Evolutionary conservation across 768 basidiomycete species (phyloP).

Genomic region (Cyclocybe aegerita): DNA sequence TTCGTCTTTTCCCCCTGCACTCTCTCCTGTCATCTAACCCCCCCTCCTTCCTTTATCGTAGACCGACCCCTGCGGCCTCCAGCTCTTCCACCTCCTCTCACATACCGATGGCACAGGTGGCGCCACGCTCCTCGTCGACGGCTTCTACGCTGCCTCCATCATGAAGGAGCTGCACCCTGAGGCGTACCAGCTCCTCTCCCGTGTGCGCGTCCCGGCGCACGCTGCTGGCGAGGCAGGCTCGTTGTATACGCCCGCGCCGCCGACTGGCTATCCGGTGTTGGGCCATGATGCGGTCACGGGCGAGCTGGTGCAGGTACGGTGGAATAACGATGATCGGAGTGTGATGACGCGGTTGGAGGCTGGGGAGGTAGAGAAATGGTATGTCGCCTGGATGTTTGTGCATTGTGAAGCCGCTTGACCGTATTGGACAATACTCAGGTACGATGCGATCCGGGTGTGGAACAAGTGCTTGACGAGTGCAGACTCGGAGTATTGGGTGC

Average conservation of each 20-base stretch:
- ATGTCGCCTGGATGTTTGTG: conserved; percentile 2
- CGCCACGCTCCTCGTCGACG: conserved; percentile 90
- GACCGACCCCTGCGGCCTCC: conserved; percentile 95
- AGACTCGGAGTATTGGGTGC: conserved; percentile 91
- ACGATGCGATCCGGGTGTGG: conserved; percentile 81
- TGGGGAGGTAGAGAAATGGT: conserved; percentile 75
- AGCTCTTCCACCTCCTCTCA: conserved; percentile 91
- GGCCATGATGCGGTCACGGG: conserved; percentile 59
- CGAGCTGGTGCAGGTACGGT: conserved; percentile 75
- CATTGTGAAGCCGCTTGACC: too few species aligned
- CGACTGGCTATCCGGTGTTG: conserved; percentile 68
- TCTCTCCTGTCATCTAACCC: background rate
- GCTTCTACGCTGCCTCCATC: conserved; percentile 86
- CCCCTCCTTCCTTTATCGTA: conserved; percentile 24
- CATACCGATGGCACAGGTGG: conserved; percentile 83
- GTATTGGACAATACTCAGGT: conserved; percentile 43
- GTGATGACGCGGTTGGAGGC: conserved; percentile 64
- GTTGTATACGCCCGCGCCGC: conserved; percentile 58
- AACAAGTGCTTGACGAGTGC: conserved; percentile 69
- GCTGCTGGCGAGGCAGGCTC: conserved; percentile 76
- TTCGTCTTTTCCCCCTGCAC: conserved; percentile 27
- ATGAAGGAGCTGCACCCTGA: conserved; percentile 72
- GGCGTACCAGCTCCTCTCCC: conserved; percentile 67
- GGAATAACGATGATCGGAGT: conserved; percentile 95
- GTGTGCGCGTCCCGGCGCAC: conserved; percentile 73